Conservation (phyloP, 441 rosid species). For the Pelargonium citronellum region DNA sequence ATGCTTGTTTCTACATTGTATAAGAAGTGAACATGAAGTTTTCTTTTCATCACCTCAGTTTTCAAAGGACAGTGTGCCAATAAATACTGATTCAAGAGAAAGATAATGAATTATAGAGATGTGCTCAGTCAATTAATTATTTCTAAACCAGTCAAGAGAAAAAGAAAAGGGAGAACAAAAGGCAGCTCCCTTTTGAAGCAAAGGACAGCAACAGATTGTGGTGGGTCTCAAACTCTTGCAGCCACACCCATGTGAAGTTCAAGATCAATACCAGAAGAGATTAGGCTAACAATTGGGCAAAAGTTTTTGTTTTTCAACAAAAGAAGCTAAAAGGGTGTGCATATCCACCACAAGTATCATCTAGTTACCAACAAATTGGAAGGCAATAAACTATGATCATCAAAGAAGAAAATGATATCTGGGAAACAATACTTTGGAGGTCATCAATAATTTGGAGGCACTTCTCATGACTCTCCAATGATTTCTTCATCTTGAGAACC, state of each 20-base stretch:
- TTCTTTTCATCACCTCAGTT: too few relatives aligned
- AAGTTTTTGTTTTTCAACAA: neutral
- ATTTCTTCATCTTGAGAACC: neutral
- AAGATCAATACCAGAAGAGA: neutral
- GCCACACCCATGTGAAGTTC: conserved; percentile 24
- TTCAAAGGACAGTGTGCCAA: neutral
- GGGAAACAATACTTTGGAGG: too few relatives aligned
- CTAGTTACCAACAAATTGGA: too few relatives aligned
- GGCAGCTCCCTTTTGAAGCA: conserved; percentile 21
- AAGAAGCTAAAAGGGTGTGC: too few relatives aligned
- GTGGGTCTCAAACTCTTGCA: conserved; percentile 28
- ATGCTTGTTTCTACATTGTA: too few relatives aligned
- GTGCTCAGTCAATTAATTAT: conserved; percentile 10
- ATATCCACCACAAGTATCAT: too few relatives aligned
- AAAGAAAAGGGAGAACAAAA: neutral
- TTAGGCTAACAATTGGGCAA: conserved; percentile 11
- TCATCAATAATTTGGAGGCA: too few relatives aligned
- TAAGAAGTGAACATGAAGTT: too few relatives aligned
- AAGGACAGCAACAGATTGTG: conserved; percentile 16
- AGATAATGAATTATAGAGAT: conserved; percentile 8
- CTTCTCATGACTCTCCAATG: neutral
- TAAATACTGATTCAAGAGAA: neutral
- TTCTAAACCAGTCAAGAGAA: conserved; percentile 15
- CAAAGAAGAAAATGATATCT: too few relatives aligned
- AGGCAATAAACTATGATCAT: too few relatives aligned